These are phyloP conservation scores for Tulasnella calospora DNA, from an alignment of 768 basidiomycete species.

Conservation along the genomic window DNA sequence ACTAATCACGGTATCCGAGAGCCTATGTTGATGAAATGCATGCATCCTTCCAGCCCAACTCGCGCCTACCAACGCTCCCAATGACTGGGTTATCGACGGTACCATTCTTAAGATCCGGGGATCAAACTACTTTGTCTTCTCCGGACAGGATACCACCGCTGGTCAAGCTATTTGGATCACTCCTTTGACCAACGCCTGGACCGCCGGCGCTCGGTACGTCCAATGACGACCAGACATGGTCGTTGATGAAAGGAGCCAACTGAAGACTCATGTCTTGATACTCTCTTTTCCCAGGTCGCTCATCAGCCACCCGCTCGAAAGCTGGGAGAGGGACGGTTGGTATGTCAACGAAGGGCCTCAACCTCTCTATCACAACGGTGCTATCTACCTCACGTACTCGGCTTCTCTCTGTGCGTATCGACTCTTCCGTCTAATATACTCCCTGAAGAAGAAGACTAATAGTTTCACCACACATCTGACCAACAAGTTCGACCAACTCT, in stretches of 20 bases:
- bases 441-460: neutral
- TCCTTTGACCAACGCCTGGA: constrained; percentile 5
- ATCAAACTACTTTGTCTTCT: constrained; percentile 1
- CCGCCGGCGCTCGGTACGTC: neutral
- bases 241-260: neutral
- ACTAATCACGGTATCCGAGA: neutral
- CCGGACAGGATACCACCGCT: neutral
- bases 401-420: neutral
- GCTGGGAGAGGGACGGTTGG: neutral
- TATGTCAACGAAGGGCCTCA: neutral
- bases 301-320: neutral
- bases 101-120: neutral
- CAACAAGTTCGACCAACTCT: neutral
- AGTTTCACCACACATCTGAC: neutral
- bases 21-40: neutral
- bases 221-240: neutral
- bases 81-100: constrained; percentile 3
- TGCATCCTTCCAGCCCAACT: neutral
- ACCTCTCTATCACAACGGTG: neutral
- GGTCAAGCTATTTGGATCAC: neutral
- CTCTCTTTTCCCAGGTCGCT: neutral
- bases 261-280: neutral
- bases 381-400: neutral
- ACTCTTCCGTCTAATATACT: neutral
- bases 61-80: constrained; percentile 2